Percentiles rank a stretch among this genome's conserved stretches.
Conservation (phyloP, 495 filamentous ascomycete species). For the Penicillium fimorum region DNA sequence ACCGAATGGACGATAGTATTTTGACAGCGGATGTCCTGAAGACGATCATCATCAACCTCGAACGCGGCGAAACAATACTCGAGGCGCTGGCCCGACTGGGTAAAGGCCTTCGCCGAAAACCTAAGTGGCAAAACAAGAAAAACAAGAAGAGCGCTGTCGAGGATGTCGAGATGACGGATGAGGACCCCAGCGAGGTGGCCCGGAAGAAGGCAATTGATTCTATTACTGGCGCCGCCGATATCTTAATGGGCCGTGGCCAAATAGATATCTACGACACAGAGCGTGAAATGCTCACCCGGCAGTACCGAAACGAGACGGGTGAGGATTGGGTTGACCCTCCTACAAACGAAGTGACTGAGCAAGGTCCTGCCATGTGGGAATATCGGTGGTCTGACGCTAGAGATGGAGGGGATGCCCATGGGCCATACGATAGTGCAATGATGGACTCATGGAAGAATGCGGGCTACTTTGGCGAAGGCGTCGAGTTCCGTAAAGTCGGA, state of each 20-base stretch:
- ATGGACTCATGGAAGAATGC: constrained; percentile 89
- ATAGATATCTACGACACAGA: constrained; percentile 87
- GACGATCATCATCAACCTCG: constrained; percentile 67
- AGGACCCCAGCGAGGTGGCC: constrained; percentile 68
- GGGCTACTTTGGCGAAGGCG: constrained; percentile 91
- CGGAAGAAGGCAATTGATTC: constrained; percentile 71
- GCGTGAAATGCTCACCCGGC: constrained; percentile 77
- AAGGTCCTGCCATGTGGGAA: constrained; percentile 68
- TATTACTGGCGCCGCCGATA: constrained; percentile 86
- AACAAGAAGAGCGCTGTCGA: constrained; percentile 55
- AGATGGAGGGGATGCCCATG: constrained; percentile 77
- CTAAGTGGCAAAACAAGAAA: constrained; percentile 60
- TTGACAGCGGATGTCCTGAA: constrained; percentile 71
- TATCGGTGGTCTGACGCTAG: constrained; percentile 86
- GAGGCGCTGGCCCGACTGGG: constrained; percentile 84
- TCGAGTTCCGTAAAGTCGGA: constrained; percentile 74
- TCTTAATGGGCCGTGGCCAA: constrained; percentile 75
- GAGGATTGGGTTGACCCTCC: constrained; percentile 81
- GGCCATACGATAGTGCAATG: constrained; percentile 76
- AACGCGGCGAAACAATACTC: constrained; percentile 82
- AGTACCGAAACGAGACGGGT: constrained; percentile 83
- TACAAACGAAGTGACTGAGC: constrained; percentile 24
- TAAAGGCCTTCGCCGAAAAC: constrained; percentile 60
- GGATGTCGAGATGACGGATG: constrained; percentile 67
- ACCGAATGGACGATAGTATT: constrained; percentile 68